Evolutionary conservation across 148 eudicot genomes (phyloP), one percentile per base, ranked within the genome.

Genomic region (Dysphania ambrosioides): DNA sequence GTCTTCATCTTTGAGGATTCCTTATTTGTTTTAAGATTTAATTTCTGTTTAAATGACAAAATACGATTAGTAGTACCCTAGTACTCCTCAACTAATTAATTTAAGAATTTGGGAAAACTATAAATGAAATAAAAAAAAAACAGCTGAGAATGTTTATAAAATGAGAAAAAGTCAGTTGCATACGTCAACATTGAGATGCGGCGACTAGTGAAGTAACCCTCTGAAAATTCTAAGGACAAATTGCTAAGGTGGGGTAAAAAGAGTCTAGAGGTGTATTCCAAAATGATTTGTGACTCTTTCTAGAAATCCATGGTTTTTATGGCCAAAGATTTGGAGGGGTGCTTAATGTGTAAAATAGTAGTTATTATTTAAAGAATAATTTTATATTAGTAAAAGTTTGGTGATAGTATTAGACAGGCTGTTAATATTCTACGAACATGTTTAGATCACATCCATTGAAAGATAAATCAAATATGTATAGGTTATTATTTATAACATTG

Each of bases 131-230:
- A 19, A 47, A 76, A 19, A 10, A 63, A 4, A 71, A 27, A 18
- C 21, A 21, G 11, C 8, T 21, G 35, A 72, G 68, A 58, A 68
- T 44, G 53, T 23, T n/a, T 34, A 63, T 16, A 64, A 56, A n/a
- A 72, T 8, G 44, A 55, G 10, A 8, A 80, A 56, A 53, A 75
- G 75, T 75, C 47, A 56, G 30, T 63, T 75, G 75, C 72, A 53
- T 32, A 80, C 76, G 75, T 70, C 75, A 70, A 64, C 27, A 41
- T 30, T 74, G 79, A n/a, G 75, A 79, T 75, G 79, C 64, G 72
- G 79, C 72, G 57, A 80, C 18, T 75, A 30, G 82, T 57, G 30
- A 31, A 35, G 15, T 35, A 71, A 71, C 82, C 55, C 76, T 70
- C 41, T 78, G 23, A 34, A 56, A 59, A 53, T 75, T 65, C 68